Conservation (phyloP, 306 rosid genomes). For the Carpinus fangiana region DNA sequence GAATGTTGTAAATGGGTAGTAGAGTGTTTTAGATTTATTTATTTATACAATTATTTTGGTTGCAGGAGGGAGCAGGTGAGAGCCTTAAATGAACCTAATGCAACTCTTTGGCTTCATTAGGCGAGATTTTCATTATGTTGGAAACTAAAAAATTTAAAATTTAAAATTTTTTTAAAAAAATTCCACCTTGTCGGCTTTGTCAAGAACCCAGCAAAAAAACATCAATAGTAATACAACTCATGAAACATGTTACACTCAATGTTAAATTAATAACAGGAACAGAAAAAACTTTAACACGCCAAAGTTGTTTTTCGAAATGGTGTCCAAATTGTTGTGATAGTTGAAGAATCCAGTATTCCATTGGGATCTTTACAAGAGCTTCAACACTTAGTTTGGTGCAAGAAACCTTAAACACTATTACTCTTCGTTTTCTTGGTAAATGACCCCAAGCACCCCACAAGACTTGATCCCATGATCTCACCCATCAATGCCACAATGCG, state of each 20-base stretch:
- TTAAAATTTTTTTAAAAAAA: not conserved
- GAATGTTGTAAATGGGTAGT: not conserved
- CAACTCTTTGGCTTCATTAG: slow-evolving; percentile 4
- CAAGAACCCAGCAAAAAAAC: slow-evolving; percentile 2
- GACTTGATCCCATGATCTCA: not conserved
- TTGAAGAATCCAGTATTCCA: not conserved
- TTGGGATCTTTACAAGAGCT: not conserved
- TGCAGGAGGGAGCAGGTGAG: not conserved
- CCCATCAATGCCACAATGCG: not conserved
- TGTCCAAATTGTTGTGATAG: not conserved
- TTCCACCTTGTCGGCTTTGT: not conserved
- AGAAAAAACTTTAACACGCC: not conserved
- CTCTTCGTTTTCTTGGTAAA: too few species aligned
- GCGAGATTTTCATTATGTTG: not conserved
- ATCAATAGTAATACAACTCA: not conserved
- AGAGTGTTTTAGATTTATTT: not conserved
- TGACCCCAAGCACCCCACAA: not conserved
- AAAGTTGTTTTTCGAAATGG: not conserved
- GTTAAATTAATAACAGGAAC: not conserved
- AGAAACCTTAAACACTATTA: too few species aligned
- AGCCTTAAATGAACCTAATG: not conserved
- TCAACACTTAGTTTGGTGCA: not conserved
- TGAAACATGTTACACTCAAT: not conserved
- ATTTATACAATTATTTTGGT: not conserved
- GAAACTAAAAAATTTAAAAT: not conserved